Evolutionary conservation across 306 rosid species (phyloP).

Genomic region (Acacia melanoxylon): DNA sequence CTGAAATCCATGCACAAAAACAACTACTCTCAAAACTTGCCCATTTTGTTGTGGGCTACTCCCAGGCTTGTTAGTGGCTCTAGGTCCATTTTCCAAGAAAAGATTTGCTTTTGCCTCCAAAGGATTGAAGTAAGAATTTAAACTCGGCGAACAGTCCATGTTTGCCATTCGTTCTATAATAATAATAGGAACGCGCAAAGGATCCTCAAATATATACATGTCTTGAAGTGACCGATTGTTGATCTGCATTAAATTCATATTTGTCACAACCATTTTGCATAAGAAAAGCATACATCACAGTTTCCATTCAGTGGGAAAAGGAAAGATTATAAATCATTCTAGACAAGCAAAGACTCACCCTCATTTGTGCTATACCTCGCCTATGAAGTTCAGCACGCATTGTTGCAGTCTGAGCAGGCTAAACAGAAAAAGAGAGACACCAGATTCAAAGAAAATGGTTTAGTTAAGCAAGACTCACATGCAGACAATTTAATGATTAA

Average conservation of each 20-base stretch:
- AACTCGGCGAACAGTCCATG: constrained; percentile 53
- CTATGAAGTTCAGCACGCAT: constrained; percentile 87
- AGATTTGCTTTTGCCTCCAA: constrained; percentile 43
- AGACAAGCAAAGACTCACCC: constrained; percentile 44
- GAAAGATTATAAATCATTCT: constrained; percentile 19
- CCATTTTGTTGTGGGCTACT: constrained; percentile 38
- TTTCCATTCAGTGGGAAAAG: constrained; percentile 17
- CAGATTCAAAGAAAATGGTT: constrained; percentile 13
- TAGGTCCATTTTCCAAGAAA: constrained; percentile 47
- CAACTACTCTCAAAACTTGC: constrained; percentile 70
- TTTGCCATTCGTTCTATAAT: constrained; percentile 72
- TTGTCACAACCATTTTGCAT: background rate
- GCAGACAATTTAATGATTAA: constrained; percentile 12
- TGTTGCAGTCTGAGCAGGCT: constrained; percentile 80
- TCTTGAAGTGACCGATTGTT: constrained; percentile 86
- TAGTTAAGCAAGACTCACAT: constrained; percentile 10
- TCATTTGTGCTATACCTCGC: constrained; percentile 88
- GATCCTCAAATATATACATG: constrained; percentile 73
- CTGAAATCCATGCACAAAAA: constrained; percentile 97
- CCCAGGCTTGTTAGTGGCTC: constrained; percentile 42
- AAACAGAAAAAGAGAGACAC: constrained; percentile 25
- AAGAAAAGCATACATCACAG: constrained; percentile 10
- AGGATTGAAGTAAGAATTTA: constrained; percentile 57
- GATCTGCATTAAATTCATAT: constrained; percentile 57
- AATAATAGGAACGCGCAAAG: constrained; percentile 69